Base-by-base conservation (phyloP, 2,329 filamentous ascomycete genomes). In the Thielaviopsis ethacetica region DNA sequence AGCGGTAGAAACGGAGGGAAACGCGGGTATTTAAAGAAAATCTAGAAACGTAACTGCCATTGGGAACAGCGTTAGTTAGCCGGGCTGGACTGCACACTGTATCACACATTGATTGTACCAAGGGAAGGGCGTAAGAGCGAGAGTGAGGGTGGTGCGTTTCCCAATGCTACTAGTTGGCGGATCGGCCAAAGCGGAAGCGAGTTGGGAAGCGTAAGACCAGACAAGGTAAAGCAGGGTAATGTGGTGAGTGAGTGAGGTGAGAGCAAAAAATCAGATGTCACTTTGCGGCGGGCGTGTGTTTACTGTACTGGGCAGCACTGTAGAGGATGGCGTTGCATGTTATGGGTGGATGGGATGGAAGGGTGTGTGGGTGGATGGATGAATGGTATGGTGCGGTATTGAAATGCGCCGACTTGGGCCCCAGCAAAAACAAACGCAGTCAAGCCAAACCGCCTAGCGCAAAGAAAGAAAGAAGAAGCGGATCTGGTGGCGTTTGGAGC, bases 1-100 rank as follows among this genome's bases (percentile, higher is more conserved):
- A 19, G 21, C 15, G 17, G 21, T 19, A 55, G 10, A 61, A 15
- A 58, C 53, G 56, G 56, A 41, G 59, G 59, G 38, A 19, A 47
- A 26, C 21, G 59, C 26, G 52, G 47, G 56, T 61, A 61, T 61
- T 61, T 61, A 61, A 57, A 27, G 24, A 34, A 34, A 34, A 34
- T 34, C 30, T 53, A 53, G 26, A 53, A 54, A 24, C 38, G 13
- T 5, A 15, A 3, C 13, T n/a, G 15, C 24, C n/a, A 27, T 30
- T 24, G 15, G 24, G 26, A 53, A 53, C 30, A 26, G 26, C 26
- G 52, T 34, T 27, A 27, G 52, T 19, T 53, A 22, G 52, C 30
- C 19, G 19, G 52, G 3, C 6, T 34, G 30, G 30, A 5, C 6
- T 34, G 30, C 5, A 5, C 30, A 34, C 30, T 34, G 4, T 34